phyloP scores from a whole-genome alignment of 2,329 filamentous ascomycete genomes.

The Botrytis porri region DNA sequence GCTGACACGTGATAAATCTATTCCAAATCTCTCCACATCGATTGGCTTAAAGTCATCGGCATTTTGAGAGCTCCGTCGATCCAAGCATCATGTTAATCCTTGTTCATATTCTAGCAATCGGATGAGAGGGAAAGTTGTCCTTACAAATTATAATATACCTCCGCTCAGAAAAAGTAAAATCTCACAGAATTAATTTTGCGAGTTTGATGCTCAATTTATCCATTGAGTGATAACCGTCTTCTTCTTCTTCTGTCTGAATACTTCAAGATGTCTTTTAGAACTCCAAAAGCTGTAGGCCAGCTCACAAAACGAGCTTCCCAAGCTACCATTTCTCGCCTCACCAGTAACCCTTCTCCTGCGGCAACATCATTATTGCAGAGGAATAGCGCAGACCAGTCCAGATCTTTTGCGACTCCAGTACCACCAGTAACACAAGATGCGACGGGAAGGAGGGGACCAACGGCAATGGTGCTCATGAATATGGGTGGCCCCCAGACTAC shows the following conservation, averaged over 20 bases:
- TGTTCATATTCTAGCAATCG: conserved; percentile 12
- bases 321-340: conserved; percentile 32
- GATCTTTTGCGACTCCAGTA: conserved; percentile 58
- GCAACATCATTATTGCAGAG: conserved; percentile 40
- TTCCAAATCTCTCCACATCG: conserved; percentile 4
- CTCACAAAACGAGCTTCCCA: conserved; percentile 35
- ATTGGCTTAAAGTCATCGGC: conserved; percentile 13
- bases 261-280: conserved; percentile 43
- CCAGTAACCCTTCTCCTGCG: conserved; percentile 33
- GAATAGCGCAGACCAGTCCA: conserved; percentile 37
- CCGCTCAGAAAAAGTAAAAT: neutral
- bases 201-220: neutral
- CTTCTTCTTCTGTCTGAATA: neutral
- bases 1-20: neutral
- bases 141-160: neutral
- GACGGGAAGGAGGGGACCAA: conserved; percentile 71
- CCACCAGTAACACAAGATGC: conserved; percentile 79
- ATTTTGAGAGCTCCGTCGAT: conserved; percentile 3
- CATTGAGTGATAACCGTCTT: neutral
- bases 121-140: conserved; percentile 11
- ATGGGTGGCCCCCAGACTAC: conserved; percentile 94
- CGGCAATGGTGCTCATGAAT: conserved; percentile 98
- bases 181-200: neutral
- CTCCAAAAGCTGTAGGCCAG: conserved; percentile 33
- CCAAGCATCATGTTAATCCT: neutral